Base-by-base conservation (phyloP, 768 basidiomycete species). In the Galerina marginata region DNA sequence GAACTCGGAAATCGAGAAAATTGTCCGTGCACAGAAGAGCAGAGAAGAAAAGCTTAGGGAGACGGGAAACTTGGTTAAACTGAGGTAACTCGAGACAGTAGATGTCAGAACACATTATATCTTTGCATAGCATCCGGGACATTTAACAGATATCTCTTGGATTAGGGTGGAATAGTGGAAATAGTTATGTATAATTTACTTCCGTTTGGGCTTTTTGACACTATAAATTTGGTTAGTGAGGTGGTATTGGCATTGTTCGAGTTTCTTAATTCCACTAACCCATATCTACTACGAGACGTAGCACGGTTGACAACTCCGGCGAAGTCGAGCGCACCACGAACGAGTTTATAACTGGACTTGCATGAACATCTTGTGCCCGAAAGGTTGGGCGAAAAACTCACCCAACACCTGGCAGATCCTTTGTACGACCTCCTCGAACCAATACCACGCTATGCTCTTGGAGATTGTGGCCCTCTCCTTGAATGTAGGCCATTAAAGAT, bases 321-420 rank as follows among this genome's bases (percentile, higher is more conserved):
- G 59, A 96, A 88, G 79, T 99, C 96, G 42, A 95, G 75, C 37
- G 94, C 91, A 38, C 97, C 97, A 69, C 97, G 86, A 7, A 99
- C 90, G 57, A 99, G 76, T 75, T 98, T 98, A 79, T 99, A 99
- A 71, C 96, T 99, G 67, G 10, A 52, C 63, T 49, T 38, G 23
- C 43, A 47, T 46, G 20, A 56, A 42, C 40, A 51, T 45, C 11
- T 3, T 25, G 29, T 6, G 25, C 29, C 33, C 9, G 3, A 42
- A 26, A 39, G 14, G 20, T 37, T n/a, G 40, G 29, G 5, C 37
- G 3, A 10, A 43, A n/a, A 16, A 69, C 75, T 55, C 65, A 97
- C 97, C 92, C 88, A 29, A 98, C 93, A 84, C 97, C 96, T 39
- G 96, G 96, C 73, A 99, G 82, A 88, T 99, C 97, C 80, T 98